A percentile compares a stretch with the other conserved stretches of the same genome.
phyloP scores from a whole-genome alignment of 2,329 filamentous ascomycete species.

The Pleomassaria siparia region DNA sequence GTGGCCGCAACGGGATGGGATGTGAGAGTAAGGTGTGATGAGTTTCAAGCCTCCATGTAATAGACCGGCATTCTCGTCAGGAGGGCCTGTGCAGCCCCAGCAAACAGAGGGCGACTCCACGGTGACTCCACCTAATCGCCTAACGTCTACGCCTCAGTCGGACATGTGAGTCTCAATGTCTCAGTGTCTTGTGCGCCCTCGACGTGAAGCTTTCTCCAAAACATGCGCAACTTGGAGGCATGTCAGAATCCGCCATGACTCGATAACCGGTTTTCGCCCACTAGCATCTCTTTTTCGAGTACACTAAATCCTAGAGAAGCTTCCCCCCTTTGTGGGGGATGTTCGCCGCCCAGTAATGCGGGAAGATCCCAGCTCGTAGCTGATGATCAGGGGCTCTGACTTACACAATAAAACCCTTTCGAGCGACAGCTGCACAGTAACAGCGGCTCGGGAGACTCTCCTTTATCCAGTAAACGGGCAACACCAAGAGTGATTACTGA shows the following conservation, averaged over 20 bases:
- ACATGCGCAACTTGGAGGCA: neutral
- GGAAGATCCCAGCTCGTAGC: neutral
- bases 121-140: neutral
- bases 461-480: neutral
- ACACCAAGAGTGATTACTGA: neutral
- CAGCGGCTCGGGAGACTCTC: neutral
- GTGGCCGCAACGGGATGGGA: neutral
- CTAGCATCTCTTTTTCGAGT: neutral
- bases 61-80: neutral
- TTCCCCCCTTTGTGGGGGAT: conserved; percentile 4
- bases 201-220: neutral
- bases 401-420: neutral
- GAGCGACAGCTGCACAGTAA: neutral
- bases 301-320: neutral
- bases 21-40: conserved; percentile 9
- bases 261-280: neutral
- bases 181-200: too few species aligned
- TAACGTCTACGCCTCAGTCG: neutral
- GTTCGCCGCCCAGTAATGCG: conserved; percentile 4
- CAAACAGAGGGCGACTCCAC: neutral
- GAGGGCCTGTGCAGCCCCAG: conserved; percentile 6
- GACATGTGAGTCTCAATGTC: neutral
- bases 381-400: conserved; percentile 3
- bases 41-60: conserved; percentile 12
- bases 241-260: neutral